phyloP scores from a whole-genome alignment of 371 early-diverging fungal genomes.

The Apophysomyces trapeziformis region DNA sequence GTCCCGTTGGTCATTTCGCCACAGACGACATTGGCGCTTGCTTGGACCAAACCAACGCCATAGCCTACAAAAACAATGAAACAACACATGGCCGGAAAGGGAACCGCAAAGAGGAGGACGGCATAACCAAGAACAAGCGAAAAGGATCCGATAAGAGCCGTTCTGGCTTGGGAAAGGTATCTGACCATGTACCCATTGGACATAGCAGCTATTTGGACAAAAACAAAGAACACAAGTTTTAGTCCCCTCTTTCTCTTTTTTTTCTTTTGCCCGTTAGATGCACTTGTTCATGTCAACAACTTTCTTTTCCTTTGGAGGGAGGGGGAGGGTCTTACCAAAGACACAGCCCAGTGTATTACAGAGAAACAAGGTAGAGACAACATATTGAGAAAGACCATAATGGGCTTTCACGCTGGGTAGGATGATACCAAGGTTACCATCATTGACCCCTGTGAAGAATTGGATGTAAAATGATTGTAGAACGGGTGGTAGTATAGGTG shows the following conservation, averaged over 20 bases:
- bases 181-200: constrained; percentile 29
- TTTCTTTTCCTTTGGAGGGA: no score
- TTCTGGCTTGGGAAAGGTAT: constrained; percentile 18
- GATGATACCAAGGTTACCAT: constrained; percentile 34
- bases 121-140: constrained; percentile 22
- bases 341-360: constrained; percentile 27
- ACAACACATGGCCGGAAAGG: constrained; percentile 28
- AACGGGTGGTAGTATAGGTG: constrained; percentile 17
- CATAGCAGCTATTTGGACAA: constrained; percentile 21
- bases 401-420: constrained; percentile 32
- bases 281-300: no score
- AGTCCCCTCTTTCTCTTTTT: no score
- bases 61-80: constrained; percentile 27
- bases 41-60: constrained; percentile 26
- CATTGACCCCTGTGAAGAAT: constrained; percentile 28
- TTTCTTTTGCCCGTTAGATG: no score
- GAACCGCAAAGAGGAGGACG: constrained; percentile 20
- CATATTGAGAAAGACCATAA: constrained; percentile 29
- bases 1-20: constrained; percentile 26
- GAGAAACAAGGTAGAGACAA: constrained; percentile 32
- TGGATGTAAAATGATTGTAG: constrained; percentile 26
- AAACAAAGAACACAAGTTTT: background rate
- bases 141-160: constrained; percentile 21
- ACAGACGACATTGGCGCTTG: constrained; percentile 28
- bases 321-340: constrained; percentile 11